phyloP scores from a whole-genome alignment of 106 monocot species.

The Dioscorea zingiberensis region DNA sequence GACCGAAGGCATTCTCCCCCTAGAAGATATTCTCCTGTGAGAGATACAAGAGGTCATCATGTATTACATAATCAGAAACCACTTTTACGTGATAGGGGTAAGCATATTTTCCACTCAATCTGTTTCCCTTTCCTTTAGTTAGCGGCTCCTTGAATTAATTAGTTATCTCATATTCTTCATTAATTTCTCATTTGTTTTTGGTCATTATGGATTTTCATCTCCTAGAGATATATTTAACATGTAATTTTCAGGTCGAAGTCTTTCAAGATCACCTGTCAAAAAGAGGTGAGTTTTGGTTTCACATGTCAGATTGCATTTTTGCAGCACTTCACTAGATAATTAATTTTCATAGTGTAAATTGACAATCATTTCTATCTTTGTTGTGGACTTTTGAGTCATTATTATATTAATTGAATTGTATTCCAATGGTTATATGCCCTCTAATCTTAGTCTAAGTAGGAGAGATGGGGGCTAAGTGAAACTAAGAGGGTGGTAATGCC shows the following conservation, averaged over 20 bases:
- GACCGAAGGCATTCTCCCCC: constrained; percentile 70
- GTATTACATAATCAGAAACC: constrained; percentile 38
- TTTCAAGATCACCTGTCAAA: constrained; percentile 55
- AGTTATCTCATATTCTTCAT: neutral
- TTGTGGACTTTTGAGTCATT: too few species aligned
- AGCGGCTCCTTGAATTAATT: neutral
- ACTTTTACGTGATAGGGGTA: constrained; percentile 56
- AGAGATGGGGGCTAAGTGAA: too few species aligned
- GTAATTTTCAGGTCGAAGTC: constrained; percentile 46
- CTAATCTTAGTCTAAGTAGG: too few species aligned
- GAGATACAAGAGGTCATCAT: constrained; percentile 54
- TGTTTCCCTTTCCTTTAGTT: neutral
- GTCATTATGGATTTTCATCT: neutral
- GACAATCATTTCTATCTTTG: too few species aligned
- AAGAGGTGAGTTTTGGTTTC: constrained; percentile 34
- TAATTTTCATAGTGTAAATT: too few species aligned
- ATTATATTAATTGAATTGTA: too few species aligned
- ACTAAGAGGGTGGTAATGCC: too few species aligned
- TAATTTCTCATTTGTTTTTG: neutral
- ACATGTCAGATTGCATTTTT: too few species aligned
- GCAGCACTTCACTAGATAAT: too few species aligned
- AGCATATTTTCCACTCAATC: constrained; percentile 7
- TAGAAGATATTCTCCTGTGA: constrained; percentile 64
- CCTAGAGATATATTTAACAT: constrained; percentile 2
- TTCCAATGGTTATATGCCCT: too few species aligned